A percentile compares a stretch with the other conserved stretches of the same genome.
Conservation (phyloP, 2,329 filamentous ascomycete genomes). For the Alternaria sp. region DNA sequence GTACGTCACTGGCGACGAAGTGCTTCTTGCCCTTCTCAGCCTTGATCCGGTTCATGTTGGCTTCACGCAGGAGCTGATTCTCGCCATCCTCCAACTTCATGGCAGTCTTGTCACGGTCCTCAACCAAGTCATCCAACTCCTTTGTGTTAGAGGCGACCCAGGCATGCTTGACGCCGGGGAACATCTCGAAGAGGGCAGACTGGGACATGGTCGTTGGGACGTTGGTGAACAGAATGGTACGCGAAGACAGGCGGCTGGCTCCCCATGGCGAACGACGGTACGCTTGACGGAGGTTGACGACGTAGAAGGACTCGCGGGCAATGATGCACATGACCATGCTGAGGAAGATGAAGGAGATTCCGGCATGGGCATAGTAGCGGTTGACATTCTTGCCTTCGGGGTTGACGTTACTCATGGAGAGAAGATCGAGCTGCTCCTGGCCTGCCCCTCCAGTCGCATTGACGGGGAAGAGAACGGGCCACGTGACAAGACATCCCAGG, state of each 20-base stretch:
- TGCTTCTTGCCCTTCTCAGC: constrained; percentile 59
- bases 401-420: constrained; percentile 49
- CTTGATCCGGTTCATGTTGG: constrained; percentile 74
- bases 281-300: constrained; percentile 58
- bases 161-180: constrained; percentile 50
- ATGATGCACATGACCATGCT: constrained; percentile 53
- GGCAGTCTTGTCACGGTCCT: constrained; percentile 52
- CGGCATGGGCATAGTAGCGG: constrained; percentile 54
- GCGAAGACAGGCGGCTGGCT: constrained; percentile 54
- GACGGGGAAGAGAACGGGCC: constrained; percentile 56
- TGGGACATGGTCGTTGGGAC: constrained; percentile 53
- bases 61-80: constrained; percentile 51
- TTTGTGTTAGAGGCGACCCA: constrained; percentile 57
- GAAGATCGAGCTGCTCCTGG: constrained; percentile 46
- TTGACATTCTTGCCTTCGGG: constrained; percentile 39
- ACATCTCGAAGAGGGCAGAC: constrained; percentile 48
- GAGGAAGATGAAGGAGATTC: constrained; percentile 54
- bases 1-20: constrained; percentile 51
- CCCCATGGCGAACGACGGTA: constrained; percentile 54
- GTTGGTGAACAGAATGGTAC: constrained; percentile 57
- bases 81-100: constrained; percentile 54
- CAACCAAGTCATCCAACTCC: constrained; percentile 53
- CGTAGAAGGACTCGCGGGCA: constrained; percentile 54
- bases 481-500: constrained; percentile 52
- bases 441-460: constrained; percentile 52